A percentile compares a stretch with the other conserved stretches of the same genome.
phyloP scores from a whole-genome alignment of 2,329 filamentous ascomycete genomes.

The Hirsutella rhossiliensis region DNA sequence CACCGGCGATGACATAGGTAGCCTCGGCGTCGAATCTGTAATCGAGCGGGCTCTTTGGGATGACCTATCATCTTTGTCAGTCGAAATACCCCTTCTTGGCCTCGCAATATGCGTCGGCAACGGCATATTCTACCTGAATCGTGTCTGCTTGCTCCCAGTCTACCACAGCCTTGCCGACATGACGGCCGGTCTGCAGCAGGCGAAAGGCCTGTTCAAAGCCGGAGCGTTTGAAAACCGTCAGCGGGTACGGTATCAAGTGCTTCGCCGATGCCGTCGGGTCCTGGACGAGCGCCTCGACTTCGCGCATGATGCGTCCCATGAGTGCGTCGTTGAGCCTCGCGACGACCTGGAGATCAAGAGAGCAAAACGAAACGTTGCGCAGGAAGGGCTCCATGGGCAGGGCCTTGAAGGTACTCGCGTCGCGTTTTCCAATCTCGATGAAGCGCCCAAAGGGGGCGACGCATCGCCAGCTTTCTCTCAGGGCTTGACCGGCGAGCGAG shows the following conservation, averaged over 20 bases:
- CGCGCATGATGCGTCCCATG: slow-evolving; percentile 23
- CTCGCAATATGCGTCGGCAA: no score
- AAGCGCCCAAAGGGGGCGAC: slow-evolving; percentile 33
- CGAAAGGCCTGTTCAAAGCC: slow-evolving; percentile 26
- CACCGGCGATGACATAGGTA: slow-evolving; percentile 38
- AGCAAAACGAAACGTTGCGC: slow-evolving; percentile 31
- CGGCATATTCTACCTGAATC: no score
- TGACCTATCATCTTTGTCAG: no score
- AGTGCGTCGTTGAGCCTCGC: slow-evolving; percentile 27
- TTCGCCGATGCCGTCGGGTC: slow-evolving; percentile 15
- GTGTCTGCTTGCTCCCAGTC: no score
- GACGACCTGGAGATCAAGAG: slow-evolving; percentile 32
- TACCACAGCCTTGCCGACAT: slow-evolving; percentile 22
- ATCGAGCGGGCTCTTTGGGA: no score
- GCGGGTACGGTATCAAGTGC: slow-evolving; percentile 23
- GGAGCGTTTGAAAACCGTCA: slow-evolving; percentile 22
- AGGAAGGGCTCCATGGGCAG: slow-evolving; percentile 37
- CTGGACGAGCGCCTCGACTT: slow-evolving; percentile 24
- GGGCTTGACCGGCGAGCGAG: slow-evolving; percentile 27
- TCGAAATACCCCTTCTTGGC: slow-evolving; percentile 29
- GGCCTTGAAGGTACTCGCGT: slow-evolving; percentile 24
- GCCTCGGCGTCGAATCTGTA: no score
- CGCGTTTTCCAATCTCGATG: slow-evolving; percentile 29
- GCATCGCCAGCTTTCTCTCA: slow-evolving; percentile 29
- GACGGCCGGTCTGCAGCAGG: slow-evolving; percentile 21